Evolutionary conservation across 129 eudicot genomes (phyloP), one percentile per base, ranked within the genome.

Genomic region (Helianthus tuberosus): DNA sequence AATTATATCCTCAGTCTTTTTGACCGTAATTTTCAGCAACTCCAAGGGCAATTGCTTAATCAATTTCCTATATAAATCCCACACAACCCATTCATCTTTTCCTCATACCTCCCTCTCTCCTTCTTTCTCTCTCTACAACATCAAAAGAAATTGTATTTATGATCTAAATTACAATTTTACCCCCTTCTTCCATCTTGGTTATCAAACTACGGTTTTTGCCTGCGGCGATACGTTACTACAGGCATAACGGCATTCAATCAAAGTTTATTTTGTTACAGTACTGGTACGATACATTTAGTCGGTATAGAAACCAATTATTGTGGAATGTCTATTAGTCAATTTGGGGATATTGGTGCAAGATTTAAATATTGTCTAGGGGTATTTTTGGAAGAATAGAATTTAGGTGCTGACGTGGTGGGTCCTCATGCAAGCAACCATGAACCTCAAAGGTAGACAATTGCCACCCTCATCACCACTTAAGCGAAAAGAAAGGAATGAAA

Each of bases 401-500:
- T 38, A 38, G 36, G 46, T 51, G 79, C 46, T 75, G 65, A 82
- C 87, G 74, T 86, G 23, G 83, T 62, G 63, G 70, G 70, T 75
- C 64, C 77, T 32, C 75, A 75, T 73, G 77, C 63, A 77, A 64
- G 17, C 58, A 41, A 73, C 44, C 75, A 86, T 76, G 83, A 71
- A 77, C 75, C 85, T 73, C 41, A 52, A 77, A 7, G 83, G 81
- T 65, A 79, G 83, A 62, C 67, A 71, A 68, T 73, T 79, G 57
- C 73, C 83, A 71, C 80, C 82, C 9, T 54, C 53, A 71, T 57
- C 54, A 76, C 76, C 80, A 63, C 61, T 8, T 43, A 86, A 83
- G 73, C 81, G 87, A 17, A 86, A 77, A 59, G 83, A 69, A 49
- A 73, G 78, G 58, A 84, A 85, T 5, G 75, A 54, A 13, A 14